Conservation (phyloP, 495 filamentous ascomycete genomes). For the Penicillium odoratum region DNA sequence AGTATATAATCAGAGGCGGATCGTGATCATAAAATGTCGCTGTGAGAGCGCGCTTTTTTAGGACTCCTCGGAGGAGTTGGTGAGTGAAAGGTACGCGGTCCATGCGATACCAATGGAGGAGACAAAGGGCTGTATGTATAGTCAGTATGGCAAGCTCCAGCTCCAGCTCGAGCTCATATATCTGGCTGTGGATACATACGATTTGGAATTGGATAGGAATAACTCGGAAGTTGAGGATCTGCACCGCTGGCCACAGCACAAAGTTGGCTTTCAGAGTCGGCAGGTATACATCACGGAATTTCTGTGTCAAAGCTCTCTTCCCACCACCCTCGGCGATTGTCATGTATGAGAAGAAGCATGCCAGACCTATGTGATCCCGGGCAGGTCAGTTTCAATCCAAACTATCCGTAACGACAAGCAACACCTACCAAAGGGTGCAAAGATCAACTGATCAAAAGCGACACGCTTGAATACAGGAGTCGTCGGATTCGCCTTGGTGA, state of each 20-base stretch:
- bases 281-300: slow-evolving; percentile 90
- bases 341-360: slow-evolving; percentile 93
- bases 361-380: slow-evolving; percentile 58
- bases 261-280: slow-evolving; percentile 96
- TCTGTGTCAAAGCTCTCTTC: slow-evolving; percentile 71
- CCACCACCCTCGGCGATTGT: slow-evolving; percentile 94
- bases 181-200: slow-evolving; percentile 55
- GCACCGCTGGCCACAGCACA: slow-evolving; percentile 92
- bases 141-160: not conserved
- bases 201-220: slow-evolving; percentile 97
- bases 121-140: slow-evolving; percentile 76
- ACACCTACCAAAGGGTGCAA: slow-evolving; percentile 79
- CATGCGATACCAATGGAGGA: slow-evolving; percentile 96
- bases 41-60: slow-evolving; percentile 15
- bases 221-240: slow-evolving; percentile 94
- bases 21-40: slow-evolving; percentile 9
- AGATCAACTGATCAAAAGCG: slow-evolving; percentile 90
- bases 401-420: not conserved
- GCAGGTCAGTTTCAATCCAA: slow-evolving; percentile 12
- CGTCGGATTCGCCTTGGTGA: slow-evolving; percentile 72
- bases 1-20: slow-evolving; percentile 9
- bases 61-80: slow-evolving; percentile 79
- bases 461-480: slow-evolving; percentile 85
- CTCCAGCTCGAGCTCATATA: not conserved
- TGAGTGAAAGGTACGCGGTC: slow-evolving; percentile 97